Conservation (phyloP, 805 yeast species). For the Nakazawaea wyomingensis region DNA sequence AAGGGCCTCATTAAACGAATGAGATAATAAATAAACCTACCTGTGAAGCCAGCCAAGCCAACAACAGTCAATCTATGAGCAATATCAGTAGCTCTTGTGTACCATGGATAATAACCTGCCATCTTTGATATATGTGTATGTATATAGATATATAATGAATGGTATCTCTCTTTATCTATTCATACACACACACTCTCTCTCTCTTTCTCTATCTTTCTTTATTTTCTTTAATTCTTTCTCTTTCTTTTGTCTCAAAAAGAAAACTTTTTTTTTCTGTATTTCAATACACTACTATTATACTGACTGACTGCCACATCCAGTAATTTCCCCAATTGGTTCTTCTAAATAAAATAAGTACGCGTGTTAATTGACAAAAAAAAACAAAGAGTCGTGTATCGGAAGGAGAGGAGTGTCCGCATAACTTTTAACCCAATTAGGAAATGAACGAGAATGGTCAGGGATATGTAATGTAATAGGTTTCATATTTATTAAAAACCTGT, state of each 20-base stretch:
- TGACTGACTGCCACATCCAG: too few relatives aligned
- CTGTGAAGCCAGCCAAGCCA: slow-evolving; percentile 50
- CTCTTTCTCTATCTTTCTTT: neutral
- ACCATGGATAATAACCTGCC: slow-evolving; percentile 65
- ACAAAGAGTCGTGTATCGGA: neutral
- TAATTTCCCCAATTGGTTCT: too few relatives aligned
- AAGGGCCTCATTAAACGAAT: too few relatives aligned
- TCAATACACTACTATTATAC: too few relatives aligned
- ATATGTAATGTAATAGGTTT: neutral
- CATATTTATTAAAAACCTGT: too few relatives aligned
- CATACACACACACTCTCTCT: neutral
- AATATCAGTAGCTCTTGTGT: slow-evolving; percentile 65
- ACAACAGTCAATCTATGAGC: slow-evolving; percentile 69
- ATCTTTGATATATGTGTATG: slow-evolving; percentile 19
- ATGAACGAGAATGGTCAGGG: neutral
- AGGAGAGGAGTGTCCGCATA: neutral
- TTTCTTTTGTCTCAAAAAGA: neutral
- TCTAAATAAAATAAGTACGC: too few relatives aligned
- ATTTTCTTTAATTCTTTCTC: too few relatives aligned
- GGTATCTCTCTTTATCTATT: neutral
- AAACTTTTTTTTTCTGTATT: neutral
- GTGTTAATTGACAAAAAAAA: neutral
- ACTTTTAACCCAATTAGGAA: neutral
- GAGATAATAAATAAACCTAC: slow-evolving; percentile 15
- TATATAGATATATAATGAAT: neutral